phyloP scores from a whole-genome alignment of 2,329 filamentous ascomycete species.

The Penicillium sp. region DNA sequence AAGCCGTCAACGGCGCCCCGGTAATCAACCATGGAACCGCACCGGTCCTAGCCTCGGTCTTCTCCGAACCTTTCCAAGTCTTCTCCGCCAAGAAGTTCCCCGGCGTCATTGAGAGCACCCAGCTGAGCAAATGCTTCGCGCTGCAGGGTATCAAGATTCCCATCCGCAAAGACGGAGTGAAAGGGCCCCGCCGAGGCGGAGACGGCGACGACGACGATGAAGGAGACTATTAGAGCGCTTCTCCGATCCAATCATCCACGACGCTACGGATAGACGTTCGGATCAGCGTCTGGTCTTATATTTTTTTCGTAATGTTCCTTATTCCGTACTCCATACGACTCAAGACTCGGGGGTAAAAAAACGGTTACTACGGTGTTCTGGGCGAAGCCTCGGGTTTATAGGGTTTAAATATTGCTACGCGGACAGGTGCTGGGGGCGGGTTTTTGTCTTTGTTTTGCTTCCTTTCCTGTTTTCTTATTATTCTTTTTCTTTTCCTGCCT shows the following conservation, averaged over 20 bases:
- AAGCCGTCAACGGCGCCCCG: conserved; percentile 40
- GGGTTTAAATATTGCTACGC: conserved; percentile 28
- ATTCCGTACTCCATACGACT: conserved; percentile 20
- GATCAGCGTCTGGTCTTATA: neutral
- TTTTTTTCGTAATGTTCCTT: conserved; percentile 6
- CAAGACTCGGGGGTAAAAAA: conserved; percentile 20
- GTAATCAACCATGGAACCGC: conserved; percentile 70
- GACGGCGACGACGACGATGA: conserved; percentile 35
- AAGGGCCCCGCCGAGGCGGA: conserved; percentile 35
- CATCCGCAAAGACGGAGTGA: conserved; percentile 78
- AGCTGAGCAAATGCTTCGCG: conserved; percentile 88
- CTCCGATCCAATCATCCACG: conserved; percentile 1
- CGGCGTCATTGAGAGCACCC: conserved; percentile 89
- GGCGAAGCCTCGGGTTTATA: conserved; percentile 14
- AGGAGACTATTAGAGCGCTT: conserved; percentile 27
- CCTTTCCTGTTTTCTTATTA: conserved; percentile 4
- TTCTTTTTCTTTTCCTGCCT: neutral
- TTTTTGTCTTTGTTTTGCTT: conserved; percentile 9
- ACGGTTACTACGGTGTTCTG: conserved; percentile 30
- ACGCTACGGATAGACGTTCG: neutral
- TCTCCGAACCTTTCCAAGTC: conserved; percentile 86
- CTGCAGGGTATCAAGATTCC: conserved; percentile 94
- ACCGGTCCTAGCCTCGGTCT: conserved; percentile 77
- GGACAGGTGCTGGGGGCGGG: conserved; percentile 27
- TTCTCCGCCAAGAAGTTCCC: conserved; percentile 98